These are phyloP conservation scores for Paramecium caudatum DNA, from an alignment of 73 alveolate species.

Conservation along the genomic window DNA sequence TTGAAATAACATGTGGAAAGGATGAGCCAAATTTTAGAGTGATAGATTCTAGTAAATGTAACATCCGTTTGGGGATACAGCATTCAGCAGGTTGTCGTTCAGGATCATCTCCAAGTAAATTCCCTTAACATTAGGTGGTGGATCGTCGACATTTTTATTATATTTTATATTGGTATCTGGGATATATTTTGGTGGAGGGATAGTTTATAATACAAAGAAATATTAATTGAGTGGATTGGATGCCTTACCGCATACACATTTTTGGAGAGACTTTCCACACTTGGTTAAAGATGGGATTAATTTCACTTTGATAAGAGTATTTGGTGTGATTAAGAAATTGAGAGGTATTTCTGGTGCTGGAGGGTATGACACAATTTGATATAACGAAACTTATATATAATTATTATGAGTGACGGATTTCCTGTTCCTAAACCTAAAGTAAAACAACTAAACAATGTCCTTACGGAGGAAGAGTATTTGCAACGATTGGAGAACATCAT, in stretches of 20 bases:
- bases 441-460: background rate
- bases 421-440: slow-evolving; percentile 15
- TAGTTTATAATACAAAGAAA: slow-evolving; percentile 15
- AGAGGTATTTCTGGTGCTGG: slow-evolving; percentile 21
- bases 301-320: slow-evolving; percentile 17
- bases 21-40: slow-evolving; percentile 42
- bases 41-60: slow-evolving; percentile 52
- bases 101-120: slow-evolving; percentile 40
- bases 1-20: slow-evolving; percentile 35
- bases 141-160: background rate
- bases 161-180: background rate
- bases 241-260: slow-evolving; percentile 36
- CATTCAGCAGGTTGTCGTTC: slow-evolving; percentile 39
- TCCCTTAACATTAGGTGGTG: background rate
- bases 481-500: background rate
- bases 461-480: slow-evolving; percentile 16
- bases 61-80: background rate
- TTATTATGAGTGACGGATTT: slow-evolving; percentile 46
- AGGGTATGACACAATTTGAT: slow-evolving; percentile 54
- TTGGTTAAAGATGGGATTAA: slow-evolving; percentile 56
- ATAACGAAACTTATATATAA: no score
- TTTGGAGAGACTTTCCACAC: slow-evolving; percentile 67
- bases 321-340: background rate
- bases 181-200: slow-evolving; percentile 22
- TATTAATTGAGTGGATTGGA: background rate